phyloP scores from a whole-genome alignment of 371 early-diverging fungal genomes.

The Actinomortierella wolfii region DNA sequence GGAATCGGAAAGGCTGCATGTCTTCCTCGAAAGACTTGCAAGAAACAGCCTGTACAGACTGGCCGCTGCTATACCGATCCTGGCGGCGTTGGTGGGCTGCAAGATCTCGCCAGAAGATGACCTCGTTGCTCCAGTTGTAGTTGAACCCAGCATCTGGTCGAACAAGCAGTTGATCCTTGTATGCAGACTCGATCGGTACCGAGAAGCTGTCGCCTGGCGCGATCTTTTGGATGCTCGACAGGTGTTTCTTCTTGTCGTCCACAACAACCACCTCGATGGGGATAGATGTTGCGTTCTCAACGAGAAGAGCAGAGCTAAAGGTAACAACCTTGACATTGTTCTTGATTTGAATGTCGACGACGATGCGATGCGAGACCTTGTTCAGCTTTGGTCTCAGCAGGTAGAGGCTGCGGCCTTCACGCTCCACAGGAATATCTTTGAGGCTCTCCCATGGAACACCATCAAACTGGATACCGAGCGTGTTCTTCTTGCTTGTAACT shows the following conservation, averaged over 20 bases:
- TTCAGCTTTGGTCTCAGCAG: constrained; percentile 79
- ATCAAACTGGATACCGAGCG: constrained; percentile 83
- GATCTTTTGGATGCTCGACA: constrained; percentile 50
- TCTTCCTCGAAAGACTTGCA: constrained; percentile 56
- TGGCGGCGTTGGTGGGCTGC: constrained; percentile 27
- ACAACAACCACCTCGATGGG: constrained; percentile 83
- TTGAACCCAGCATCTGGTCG: constrained; percentile 88
- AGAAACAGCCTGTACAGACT: constrained; percentile 48
- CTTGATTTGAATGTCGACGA: constrained; percentile 84
- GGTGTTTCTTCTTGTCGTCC: constrained; percentile 62
- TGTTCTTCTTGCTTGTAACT: constrained; percentile 61
- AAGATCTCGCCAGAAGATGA: constrained; percentile 69
- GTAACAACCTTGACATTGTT: constrained; percentile 92
- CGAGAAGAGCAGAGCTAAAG: constrained; percentile 82
- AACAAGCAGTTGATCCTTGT: constrained; percentile 75
- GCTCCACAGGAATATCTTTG: constrained; percentile 85
- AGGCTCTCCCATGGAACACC: constrained; percentile 91
- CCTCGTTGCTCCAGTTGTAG: constrained; percentile 75
- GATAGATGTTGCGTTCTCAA: constrained; percentile 82
- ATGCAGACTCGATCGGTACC: constrained; percentile 86
- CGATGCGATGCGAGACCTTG: constrained; percentile 80
- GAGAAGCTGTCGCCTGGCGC: constrained; percentile 83
- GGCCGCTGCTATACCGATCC: constrained; percentile 19
- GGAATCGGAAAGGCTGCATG: constrained; percentile 77
- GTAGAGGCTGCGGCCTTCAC: constrained; percentile 81